Base-by-base conservation (phyloP, 192 early-diverging fungal species). In the Coemansia sp. region DNA sequence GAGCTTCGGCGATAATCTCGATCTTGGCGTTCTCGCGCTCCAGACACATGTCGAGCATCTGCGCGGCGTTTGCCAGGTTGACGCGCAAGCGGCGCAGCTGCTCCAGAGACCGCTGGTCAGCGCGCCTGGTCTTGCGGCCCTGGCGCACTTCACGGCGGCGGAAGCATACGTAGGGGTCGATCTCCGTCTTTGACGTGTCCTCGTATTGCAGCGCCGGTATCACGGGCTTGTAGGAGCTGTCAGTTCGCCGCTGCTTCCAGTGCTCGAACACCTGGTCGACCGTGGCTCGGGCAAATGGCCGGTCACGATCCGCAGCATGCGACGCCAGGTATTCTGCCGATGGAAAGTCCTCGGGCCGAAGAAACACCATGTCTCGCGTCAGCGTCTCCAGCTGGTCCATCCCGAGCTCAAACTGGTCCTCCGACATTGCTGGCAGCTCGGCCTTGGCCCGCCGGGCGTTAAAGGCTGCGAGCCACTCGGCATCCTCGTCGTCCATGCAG, bases 81-180 rank as follows among this genome's bases (percentile, higher is more conserved):
- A 83, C 23, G 13, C 48, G 48, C 53, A 99, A 69, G 61, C 88
- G 88, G 20, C 88, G 85, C 26, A 98, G 84, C 61, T 94, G 91
- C 58, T 98, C 94, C 31, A 97, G 68, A 3, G 92, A 91, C 52
- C 90, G 88, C 45, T 88, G 85, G 66, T 99, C 97, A 6, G 88
- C 87, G 12, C 93, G 88, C 45, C 94, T 74, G 3, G 93, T 93
- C 69, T 95, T 96, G 35, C 95, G 90, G 23, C 93, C 73, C 21
- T 87, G 85, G 65, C 92, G 92, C 59, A 94, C 87, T 73, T 99
- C 97, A 61, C 97, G 89, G 47, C 92, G 91, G 56, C 97, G 91
- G 85, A 99, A 99, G 71, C 97, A 99, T 20, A 96, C 88, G 73
- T 96, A 99, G 12, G 97, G 94, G 70, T 98, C 92, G 28, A 82